phyloP scores from a whole-genome alignment of 176 grass and related monocot genomes.

The Oryza officinalis region DNA sequence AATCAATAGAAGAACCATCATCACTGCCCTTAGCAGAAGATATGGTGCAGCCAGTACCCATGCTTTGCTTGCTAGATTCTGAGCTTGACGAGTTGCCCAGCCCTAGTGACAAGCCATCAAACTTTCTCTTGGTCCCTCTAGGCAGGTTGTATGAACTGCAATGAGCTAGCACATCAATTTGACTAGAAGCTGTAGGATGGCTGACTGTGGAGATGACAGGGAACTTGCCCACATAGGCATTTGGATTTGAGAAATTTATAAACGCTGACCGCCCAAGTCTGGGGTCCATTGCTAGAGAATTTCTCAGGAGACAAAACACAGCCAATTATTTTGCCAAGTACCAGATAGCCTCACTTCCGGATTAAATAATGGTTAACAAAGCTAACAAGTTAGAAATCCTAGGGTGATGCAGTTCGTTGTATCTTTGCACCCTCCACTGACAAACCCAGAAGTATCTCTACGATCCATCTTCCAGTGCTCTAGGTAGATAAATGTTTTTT shows the following conservation, averaged over 20 bases:
- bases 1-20: conserved; percentile 64
- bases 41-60: conserved; percentile 49
- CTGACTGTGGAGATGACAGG: conserved; percentile 19
- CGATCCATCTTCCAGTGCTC: conserved; percentile 68
- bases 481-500: neutral
- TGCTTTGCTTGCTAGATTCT: conserved; percentile 72
- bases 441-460: conserved; percentile 85
- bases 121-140: conserved; percentile 76
- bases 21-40: conserved; percentile 68
- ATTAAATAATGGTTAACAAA: conserved; percentile 42
- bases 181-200: conserved; percentile 36
- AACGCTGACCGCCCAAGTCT: conserved; percentile 29
- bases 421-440: conserved; percentile 84
- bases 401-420: conserved; percentile 13
- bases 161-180: conserved; percentile 41
- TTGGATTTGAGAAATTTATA: conserved; percentile 58
- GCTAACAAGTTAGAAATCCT: conserved; percentile 53
- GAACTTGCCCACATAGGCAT: conserved; percentile 20
- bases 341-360: conserved; percentile 39
- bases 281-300: conserved; percentile 44
- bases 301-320: neutral
- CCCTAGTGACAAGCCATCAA: conserved; percentile 47
- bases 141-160: conserved; percentile 4
- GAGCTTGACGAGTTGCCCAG: conserved; percentile 64
- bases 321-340: conserved; percentile 32